These are phyloP conservation scores for Penicillium coffeae DNA, from an alignment of 495 filamentous ascomycete species.

Conservation along the genomic window DNA sequence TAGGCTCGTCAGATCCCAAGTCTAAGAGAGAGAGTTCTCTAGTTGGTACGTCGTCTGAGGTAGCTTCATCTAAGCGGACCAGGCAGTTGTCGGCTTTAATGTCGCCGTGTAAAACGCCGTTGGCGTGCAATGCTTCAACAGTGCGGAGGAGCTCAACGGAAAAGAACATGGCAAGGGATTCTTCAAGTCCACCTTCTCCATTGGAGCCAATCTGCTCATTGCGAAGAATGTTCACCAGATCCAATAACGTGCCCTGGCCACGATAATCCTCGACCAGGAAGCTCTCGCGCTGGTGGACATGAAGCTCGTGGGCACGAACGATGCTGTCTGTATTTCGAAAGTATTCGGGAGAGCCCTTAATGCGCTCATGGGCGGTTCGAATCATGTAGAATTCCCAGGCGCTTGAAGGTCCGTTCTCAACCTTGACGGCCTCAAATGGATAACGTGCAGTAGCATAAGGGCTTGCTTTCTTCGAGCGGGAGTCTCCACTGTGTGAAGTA, in stretches of 20 bases:
- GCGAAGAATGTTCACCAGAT: conserved; percentile 83
- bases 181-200: conserved; percentile 69
- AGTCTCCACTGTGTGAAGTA: conserved; percentile 18
- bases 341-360: conserved; percentile 45
- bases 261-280: conserved; percentile 86
- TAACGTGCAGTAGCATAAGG: conserved; percentile 37
- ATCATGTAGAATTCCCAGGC: conserved; percentile 98
- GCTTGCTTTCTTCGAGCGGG: conserved; percentile 10
- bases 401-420: conserved; percentile 77
- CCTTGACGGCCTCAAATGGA: conserved; percentile 80
- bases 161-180: conserved; percentile 90
- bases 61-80: conserved; percentile 64
- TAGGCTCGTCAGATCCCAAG: conserved; percentile 41
- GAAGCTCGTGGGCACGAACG: conserved; percentile 77
- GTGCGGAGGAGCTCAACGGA: conserved; percentile 87
- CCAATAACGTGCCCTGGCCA: conserved; percentile 86
- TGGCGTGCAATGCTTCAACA: conserved; percentile 77
- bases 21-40: conserved; percentile 30
- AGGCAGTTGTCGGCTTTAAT: conserved; percentile 95
- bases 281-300: conserved; percentile 79
- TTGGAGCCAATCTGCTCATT: conserved; percentile 52
- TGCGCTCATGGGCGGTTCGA: conserved; percentile 68
- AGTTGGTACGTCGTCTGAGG: conserved; percentile 17
- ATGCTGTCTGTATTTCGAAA: conserved; percentile 67
- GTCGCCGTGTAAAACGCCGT: conserved; percentile 84